A percentile compares a stretch with the other conserved stretches of the same genome.
Conservation (phyloP, 2,329 filamentous ascomycete genomes). For the Didymella arachidicola region DNA sequence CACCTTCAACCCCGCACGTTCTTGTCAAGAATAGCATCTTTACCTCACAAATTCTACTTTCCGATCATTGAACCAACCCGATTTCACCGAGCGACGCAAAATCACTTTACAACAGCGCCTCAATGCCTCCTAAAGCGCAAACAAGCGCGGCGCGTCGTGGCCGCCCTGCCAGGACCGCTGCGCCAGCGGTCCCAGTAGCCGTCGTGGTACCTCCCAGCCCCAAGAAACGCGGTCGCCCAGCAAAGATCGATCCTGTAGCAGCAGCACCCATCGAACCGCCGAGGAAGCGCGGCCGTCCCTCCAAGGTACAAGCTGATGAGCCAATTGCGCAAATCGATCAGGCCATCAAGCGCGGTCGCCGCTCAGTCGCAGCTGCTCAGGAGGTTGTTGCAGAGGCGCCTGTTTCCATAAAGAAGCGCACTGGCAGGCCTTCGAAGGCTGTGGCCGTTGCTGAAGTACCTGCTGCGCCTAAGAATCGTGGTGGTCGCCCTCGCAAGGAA, state of each 20-base stretch:
- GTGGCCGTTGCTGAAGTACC: conserved; percentile 5
- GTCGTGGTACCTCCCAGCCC: conserved; percentile 4
- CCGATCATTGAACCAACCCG: no score
- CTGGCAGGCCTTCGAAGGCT: conserved; percentile 20
- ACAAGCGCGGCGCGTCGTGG: conserved; percentile 19
- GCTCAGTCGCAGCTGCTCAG: conserved; percentile 15
- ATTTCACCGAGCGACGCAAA: background rate
- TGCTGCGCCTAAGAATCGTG: conserved; percentile 23
- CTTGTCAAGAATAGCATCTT: background rate
- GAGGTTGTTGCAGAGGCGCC: conserved; percentile 9
- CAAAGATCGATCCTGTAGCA: conserved; percentile 14
- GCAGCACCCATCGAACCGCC: conserved; percentile 18
- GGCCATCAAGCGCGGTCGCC: conserved; percentile 28
- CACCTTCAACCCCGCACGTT: background rate
- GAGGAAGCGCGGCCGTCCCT: conserved; percentile 35
- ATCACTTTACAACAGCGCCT: background rate
- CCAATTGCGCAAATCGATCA: conserved; percentile 15
- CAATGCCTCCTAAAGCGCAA: conserved; percentile 29
- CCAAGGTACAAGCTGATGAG: conserved; percentile 23
- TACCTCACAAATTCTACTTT: background rate
- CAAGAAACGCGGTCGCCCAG: conserved; percentile 31
- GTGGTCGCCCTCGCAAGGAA: conserved; percentile 28
- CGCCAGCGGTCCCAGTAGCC: conserved; percentile 10
- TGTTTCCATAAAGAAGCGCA: conserved; percentile 19
- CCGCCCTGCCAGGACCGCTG: conserved; percentile 24